Conservation (phyloP, 352 stramenopile genomes). For the Phytopythium sindhum region DNA sequence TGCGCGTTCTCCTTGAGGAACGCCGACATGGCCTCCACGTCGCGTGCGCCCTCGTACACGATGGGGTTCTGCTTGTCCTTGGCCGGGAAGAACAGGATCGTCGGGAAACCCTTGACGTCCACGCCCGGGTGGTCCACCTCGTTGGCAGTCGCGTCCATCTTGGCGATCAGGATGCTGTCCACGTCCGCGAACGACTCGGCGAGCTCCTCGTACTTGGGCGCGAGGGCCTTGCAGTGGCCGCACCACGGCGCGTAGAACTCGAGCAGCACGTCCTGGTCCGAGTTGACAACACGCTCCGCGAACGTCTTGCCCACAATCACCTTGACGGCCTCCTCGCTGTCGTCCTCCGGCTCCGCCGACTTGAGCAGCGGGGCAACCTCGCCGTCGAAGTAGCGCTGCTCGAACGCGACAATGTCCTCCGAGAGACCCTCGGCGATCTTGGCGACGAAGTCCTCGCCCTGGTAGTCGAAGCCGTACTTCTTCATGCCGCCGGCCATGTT, state of each 20-base stretch:
- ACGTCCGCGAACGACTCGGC: constrained; percentile 86
- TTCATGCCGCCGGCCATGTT: constrained; percentile 92
- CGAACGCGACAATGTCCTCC: constrained; percentile 66
- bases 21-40: constrained; percentile 79
- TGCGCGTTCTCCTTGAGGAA: constrained; percentile 89
- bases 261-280: constrained; percentile 88
- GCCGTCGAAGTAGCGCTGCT: constrained; percentile 81
- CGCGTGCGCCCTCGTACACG: constrained; percentile 79
- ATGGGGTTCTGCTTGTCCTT: constrained; percentile 87
- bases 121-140: constrained; percentile 91
- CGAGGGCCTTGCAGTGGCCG: constrained; percentile 88
- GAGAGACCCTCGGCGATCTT: constrained; percentile 51
- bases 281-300: constrained; percentile 84
- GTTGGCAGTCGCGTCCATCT: constrained; percentile 96
- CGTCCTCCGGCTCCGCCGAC: constrained; percentile 88
- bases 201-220: constrained; percentile 90
- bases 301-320: constrained; percentile 93
- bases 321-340: constrained; percentile 89
- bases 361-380: constrained; percentile 90
- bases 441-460: constrained; percentile 68
- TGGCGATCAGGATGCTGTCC: constrained; percentile 91
- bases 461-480: constrained; percentile 88
- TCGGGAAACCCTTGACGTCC: constrained; percentile 93
- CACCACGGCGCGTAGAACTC: constrained; percentile 90
- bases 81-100: constrained; percentile 93